Evolutionary conservation across 2,329 filamentous ascomycete species (phyloP).

Genomic region (Dothistroma pini): DNA sequence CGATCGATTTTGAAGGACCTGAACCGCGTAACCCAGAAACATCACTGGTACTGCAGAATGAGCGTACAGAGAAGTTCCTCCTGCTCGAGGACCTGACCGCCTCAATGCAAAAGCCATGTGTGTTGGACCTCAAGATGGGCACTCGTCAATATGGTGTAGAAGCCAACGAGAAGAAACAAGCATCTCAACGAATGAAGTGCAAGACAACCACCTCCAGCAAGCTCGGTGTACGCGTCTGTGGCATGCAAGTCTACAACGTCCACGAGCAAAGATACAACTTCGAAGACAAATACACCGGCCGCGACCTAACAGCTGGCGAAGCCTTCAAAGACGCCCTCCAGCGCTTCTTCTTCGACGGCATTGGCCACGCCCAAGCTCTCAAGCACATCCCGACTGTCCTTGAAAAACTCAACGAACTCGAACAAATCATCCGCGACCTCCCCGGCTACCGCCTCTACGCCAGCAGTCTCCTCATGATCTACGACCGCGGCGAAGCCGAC

Average conservation of each 20-base stretch:
- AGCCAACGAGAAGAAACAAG: constrained; percentile 84
- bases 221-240: constrained; percentile 89
- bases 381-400: constrained; percentile 85
- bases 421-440: constrained; percentile 74
- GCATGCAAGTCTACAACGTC: constrained; percentile 93
- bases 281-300: constrained; percentile 96
- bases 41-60: constrained; percentile 46
- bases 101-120: constrained; percentile 93
- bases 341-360: constrained; percentile 86
- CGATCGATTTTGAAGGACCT: constrained; percentile 29
- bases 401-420: constrained; percentile 76
- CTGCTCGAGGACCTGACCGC: constrained; percentile 92
- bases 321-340: constrained; percentile 88
- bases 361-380: constrained; percentile 72
- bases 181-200: constrained; percentile 90
- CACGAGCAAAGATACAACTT: constrained; percentile 83
- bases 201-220: constrained; percentile 85
- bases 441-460: constrained; percentile 93
- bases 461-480: constrained; percentile 89
- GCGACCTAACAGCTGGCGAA: constrained; percentile 76
- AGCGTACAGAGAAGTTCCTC: constrained; percentile 85
- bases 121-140: constrained; percentile 98
- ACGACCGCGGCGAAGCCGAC: constrained; percentile 73
- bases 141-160: constrained; percentile 95
- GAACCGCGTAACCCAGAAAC: constrained; percentile 43